Conservation (phyloP, 768 basidiomycete genomes). For the Thelephora aurantiotincta region DNA sequence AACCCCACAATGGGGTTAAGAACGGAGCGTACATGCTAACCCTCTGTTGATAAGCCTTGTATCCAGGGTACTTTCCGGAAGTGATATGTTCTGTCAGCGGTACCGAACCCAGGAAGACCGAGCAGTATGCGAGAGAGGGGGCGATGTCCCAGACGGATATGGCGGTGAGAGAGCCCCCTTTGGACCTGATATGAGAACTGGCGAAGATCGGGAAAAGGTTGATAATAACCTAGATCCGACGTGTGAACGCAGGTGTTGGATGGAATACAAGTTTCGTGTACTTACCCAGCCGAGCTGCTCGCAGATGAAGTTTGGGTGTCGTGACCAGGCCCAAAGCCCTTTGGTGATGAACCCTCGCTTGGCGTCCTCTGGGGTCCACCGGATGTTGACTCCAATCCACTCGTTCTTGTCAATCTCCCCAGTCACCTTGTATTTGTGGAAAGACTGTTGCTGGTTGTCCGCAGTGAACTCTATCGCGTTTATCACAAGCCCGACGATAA, state of each 20-base stretch:
- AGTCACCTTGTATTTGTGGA: conserved; percentile 62
- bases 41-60: conserved; percentile 57
- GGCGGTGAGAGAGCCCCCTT: conserved; percentile 8
- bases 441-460: conserved; percentile 88
- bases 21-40: conserved; percentile 69
- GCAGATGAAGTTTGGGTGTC: conserved; percentile 89
- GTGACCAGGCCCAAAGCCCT: conserved; percentile 75
- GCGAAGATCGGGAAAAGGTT: conserved; percentile 51
- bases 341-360: conserved; percentile 73
- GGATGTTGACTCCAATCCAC: conserved; percentile 53
- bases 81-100: conserved; percentile 73
- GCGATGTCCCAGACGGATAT: conserved; percentile 24
- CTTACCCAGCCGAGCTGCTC: conserved; percentile 82
- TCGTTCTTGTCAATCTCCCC: conserved; percentile 28
- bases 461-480: conserved; percentile 67
- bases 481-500: conserved; percentile 38
- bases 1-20: conserved; percentile 29
- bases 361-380: conserved; percentile 52
- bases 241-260: background rate
- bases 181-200: conserved; percentile 16
- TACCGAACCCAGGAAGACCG: conserved; percentile 70
- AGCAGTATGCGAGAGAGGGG: conserved; percentile 48
- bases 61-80: conserved; percentile 58
- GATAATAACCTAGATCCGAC: conserved; percentile 41
- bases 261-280: conserved; percentile 2